Conservation (phyloP, 169 alveolate species). For the Plasmodium blacklocki region DNA sequence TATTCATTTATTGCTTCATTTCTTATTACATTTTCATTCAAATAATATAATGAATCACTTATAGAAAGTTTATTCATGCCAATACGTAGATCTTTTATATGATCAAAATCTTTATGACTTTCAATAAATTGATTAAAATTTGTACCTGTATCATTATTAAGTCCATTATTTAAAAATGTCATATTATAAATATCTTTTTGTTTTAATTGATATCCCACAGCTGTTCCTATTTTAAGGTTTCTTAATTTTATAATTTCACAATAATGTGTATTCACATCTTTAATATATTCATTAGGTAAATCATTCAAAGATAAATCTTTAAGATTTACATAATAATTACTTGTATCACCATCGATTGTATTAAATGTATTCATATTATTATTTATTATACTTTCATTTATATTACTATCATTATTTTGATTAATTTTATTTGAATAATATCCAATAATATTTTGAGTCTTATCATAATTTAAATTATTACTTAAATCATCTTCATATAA, state of each 20-base stretch:
- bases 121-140: constrained; percentile 46
- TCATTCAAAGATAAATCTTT: constrained; percentile 50
- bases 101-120: constrained; percentile 36
- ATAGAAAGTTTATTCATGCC: constrained; percentile 37
- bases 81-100: constrained; percentile 38
- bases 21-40: constrained; percentile 50
- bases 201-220: constrained; percentile 54
- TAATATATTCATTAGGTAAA: constrained; percentile 54
- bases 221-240: constrained; percentile 65
- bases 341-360: constrained; percentile 7
- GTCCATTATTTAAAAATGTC: constrained; percentile 61
- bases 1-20: constrained; percentile 28
- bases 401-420: constrained; percentile 20
- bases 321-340: constrained; percentile 27
- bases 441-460: constrained; percentile 43
- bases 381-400: constrained; percentile 44
- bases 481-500: constrained; percentile 33
- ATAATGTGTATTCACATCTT: constrained; percentile 65
- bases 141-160: constrained; percentile 53
- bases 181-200: constrained; percentile 56
- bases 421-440: constrained; percentile 31
- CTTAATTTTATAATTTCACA: constrained; percentile 69
- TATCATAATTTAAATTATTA: constrained; percentile 25
- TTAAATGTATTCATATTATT: constrained; percentile 8
- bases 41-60: constrained; percentile 47